phyloP scores from a whole-genome alignment of 208 protist species.

The Crithidia expoeki region DNA sequence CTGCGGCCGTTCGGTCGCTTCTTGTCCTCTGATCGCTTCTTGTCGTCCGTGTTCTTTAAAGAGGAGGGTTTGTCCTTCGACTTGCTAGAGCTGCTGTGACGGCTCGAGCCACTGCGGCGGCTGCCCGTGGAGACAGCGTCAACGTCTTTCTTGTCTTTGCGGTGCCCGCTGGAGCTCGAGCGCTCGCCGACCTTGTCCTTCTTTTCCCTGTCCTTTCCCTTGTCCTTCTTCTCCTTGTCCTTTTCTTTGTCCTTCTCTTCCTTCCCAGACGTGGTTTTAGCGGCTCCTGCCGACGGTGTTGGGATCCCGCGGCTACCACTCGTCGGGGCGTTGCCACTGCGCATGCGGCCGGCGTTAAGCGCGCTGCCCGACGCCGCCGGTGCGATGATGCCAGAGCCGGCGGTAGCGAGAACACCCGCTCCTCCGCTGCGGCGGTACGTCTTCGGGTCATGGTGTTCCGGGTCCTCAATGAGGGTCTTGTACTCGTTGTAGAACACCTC shows the following conservation, averaged over 20 bases:
- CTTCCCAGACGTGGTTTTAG: background rate
- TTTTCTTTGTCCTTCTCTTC: background rate
- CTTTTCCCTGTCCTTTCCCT: too few relatives aligned
- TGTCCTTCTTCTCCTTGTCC: background rate
- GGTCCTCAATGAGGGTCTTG: slow-evolving; percentile 56
- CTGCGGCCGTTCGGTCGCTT: slow-evolving; percentile 20
- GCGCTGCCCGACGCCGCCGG: slow-evolving; percentile 5
- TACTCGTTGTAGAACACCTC: slow-evolving; percentile 64
- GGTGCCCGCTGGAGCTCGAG: slow-evolving; percentile 6
- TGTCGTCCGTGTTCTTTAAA: slow-evolving; percentile 1
- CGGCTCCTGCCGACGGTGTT: background rate
- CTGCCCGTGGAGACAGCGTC: slow-evolving; percentile 24
- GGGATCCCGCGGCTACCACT: slow-evolving; percentile 7
- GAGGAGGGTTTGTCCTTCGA: background rate
- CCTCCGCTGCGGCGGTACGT: slow-evolving; percentile 53
- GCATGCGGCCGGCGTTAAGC: background rate
- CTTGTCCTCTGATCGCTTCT: slow-evolving; percentile 16
- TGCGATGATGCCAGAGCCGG: slow-evolving; percentile 15
- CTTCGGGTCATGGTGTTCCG: slow-evolving; percentile 55
- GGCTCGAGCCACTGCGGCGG: slow-evolving; percentile 19
- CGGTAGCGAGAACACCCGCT: slow-evolving; percentile 12
- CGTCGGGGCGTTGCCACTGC: background rate
- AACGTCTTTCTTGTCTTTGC: background rate
- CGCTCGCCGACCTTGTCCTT: background rate
- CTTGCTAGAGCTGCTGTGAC: background rate